Conservation (phyloP, 2,329 filamentous ascomycete genomes). For the Cytospora mali region DNA sequence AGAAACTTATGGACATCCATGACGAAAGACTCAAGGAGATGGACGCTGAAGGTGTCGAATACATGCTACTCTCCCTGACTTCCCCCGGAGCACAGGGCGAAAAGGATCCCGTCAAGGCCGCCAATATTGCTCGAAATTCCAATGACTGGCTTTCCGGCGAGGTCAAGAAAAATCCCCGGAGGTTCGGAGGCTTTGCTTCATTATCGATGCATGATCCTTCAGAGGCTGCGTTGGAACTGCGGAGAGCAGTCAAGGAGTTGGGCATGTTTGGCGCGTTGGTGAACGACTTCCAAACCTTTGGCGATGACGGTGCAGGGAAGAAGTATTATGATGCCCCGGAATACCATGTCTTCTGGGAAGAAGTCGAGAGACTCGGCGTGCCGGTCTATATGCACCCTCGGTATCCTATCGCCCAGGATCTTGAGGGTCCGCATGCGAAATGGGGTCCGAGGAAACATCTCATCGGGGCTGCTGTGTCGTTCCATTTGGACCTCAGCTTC, state of each 20-base stretch:
- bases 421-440: slow-evolving; percentile 29
- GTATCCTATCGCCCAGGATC: slow-evolving; percentile 37
- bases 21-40: slow-evolving; percentile 34
- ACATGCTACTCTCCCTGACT: slow-evolving; percentile 41
- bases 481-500: slow-evolving; percentile 45
- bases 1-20: slow-evolving; percentile 38
- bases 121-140: slow-evolving; percentile 33
- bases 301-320: slow-evolving; percentile 29
- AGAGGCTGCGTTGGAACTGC: slow-evolving; percentile 37
- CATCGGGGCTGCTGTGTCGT: slow-evolving; percentile 41
- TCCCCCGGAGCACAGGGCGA: slow-evolving; percentile 40
- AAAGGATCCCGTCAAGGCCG: slow-evolving; percentile 33
- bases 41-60: slow-evolving; percentile 42
- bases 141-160: slow-evolving; percentile 41
- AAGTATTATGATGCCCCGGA: slow-evolving; percentile 38
- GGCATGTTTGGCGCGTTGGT: slow-evolving; percentile 40
- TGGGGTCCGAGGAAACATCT: slow-evolving; percentile 37
- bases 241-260: slow-evolving; percentile 36
- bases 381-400: slow-evolving; percentile 41
- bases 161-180: slow-evolving; percentile 32
- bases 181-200: slow-evolving; percentile 39
- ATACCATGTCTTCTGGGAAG: slow-evolving; percentile 38
- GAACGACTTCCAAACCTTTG: slow-evolving; percentile 38
- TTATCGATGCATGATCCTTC: slow-evolving; percentile 39
- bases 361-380: slow-evolving; percentile 37